Evolutionary conservation across 2,329 filamentous ascomycete species (phyloP), one percentile per base, ranked within the genome.

Genomic region (Hypoxylon sp.): DNA sequence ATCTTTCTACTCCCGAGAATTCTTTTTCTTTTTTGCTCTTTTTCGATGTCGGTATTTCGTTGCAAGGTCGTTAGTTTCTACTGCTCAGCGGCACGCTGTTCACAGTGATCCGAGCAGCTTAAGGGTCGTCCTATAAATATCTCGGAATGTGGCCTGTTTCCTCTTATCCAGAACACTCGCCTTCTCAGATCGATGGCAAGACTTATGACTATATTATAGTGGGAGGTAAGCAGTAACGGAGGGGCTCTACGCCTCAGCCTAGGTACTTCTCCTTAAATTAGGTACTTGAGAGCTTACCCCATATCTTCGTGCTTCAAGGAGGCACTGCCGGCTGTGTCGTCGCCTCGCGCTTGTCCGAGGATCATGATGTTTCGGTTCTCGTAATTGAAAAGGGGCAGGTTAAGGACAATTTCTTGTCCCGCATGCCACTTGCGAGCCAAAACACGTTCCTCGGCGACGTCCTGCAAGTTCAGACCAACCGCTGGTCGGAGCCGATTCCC

Each of bases 311-410:
- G 46, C 23, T n/a, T 30, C 23, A 14, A 52, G 77, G 82, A 43
- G 83, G 84, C 21, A 84, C 83, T 2, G 81, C 83, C 30, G 83
- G 83, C 28, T 83, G 82, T 73, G 81, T 82, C 1, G 65, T 85
- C 53, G 84, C 83, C 3, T 81, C 81, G 21, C 79, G 83, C 38
- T 76, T 86, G 1, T 79, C 76, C 13, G 79, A 82, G 60, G 77
- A 80, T 59, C 75, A 75, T 7, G 61, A 72, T n/a, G 74, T 79
- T 14, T 76, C 72, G 0, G 79, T 84, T 3, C 75, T 82, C 1
- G 72, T 83, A 3, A 62, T 83, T 10, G 80, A 82, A 65, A 77
- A 75, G 30, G 79, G 79, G 32, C 70, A 61, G 9, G 70, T 76
- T 10, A 67, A 69, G 23, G 79, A 80, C 63, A 71, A 68, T 52